These are phyloP conservation scores for Allium cepa DNA, from an alignment of 106 monocot genomes.

Conservation along the genomic window DNA sequence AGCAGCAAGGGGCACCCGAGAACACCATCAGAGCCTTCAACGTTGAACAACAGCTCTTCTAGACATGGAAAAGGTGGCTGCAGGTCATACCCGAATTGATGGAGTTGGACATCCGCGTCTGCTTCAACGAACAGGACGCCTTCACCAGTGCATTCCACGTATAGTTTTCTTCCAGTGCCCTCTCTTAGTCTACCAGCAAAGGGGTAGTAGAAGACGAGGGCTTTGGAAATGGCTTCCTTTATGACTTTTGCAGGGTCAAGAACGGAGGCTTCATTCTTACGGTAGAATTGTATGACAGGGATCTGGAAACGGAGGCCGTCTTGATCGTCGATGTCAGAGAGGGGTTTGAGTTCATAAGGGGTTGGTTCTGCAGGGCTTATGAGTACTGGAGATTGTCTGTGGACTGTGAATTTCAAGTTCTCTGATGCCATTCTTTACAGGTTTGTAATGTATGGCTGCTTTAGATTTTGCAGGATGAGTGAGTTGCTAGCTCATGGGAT, in stretches of 20 bases:
- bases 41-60: conserved; percentile 43
- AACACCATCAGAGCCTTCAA: conserved; percentile 28
- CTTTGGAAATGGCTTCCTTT: conserved; percentile 32
- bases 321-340: conserved; percentile 47
- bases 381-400: conserved; percentile 13
- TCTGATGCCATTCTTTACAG: too few species aligned
- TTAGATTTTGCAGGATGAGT: too few species aligned
- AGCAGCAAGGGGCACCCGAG: conserved; percentile 38
- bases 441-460: too few species aligned
- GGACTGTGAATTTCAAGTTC: conserved; percentile 17
- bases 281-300: conserved; percentile 32
- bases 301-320: conserved; percentile 36
- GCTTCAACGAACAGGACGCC: conserved; percentile 74
- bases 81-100: conserved; percentile 41
- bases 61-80: conserved; percentile 57
- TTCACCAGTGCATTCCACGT: conserved; percentile 72
- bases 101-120: conserved; percentile 46
- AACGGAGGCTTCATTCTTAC: not conserved
- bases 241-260: conserved; percentile 34
- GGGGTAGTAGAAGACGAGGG: conserved; percentile 65
- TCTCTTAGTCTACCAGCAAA: conserved; percentile 57
- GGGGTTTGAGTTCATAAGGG: conserved; percentile 26
- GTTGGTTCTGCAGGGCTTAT: conserved; percentile 25
- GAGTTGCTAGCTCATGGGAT: too few species aligned
- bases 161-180: conserved; percentile 28